phyloP scores from a whole-genome alignment of 441 rosid genomes.

The Gossypium schwendimanii region DNA sequence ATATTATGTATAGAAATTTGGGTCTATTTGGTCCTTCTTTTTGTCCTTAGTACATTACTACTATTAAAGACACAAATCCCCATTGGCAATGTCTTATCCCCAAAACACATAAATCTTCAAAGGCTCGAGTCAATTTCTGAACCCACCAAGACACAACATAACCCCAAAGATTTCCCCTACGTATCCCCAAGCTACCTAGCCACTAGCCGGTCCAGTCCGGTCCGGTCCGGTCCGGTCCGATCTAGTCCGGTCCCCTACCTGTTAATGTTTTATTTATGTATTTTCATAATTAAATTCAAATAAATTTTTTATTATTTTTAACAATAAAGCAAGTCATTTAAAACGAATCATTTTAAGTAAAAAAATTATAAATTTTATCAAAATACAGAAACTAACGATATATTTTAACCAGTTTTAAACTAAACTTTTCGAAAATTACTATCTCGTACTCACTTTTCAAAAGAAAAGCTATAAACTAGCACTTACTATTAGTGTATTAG shows the following conservation, averaged over 20 bases:
- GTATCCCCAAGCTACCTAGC: background rate
- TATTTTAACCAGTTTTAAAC: background rate
- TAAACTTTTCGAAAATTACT: too few relatives aligned
- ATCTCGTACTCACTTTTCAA: too few relatives aligned
- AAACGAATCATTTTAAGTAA: too few relatives aligned
- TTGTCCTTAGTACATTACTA: background rate
- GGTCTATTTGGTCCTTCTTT: background rate
- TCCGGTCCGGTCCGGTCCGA: too few relatives aligned
- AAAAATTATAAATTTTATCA: background rate
- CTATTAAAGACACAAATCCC: background rate
- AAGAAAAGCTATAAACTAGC: too few relatives aligned
- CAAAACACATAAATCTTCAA: background rate
- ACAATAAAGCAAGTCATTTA: too few relatives aligned
- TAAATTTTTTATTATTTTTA: too few relatives aligned
- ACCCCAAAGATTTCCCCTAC: background rate
- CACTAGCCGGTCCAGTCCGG: background rate
- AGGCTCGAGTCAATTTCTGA: slow-evolving; percentile 7
- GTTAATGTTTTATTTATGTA: too few relatives aligned
- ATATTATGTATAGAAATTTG: background rate
- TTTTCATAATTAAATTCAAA: too few relatives aligned
- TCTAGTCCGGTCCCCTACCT: background rate
- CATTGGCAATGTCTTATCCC: background rate
- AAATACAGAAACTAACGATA: too few relatives aligned
- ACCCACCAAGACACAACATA: background rate
- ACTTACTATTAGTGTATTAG: too few relatives aligned